These are phyloP conservation scores for Closterium sp. DNA, from an alignment of 139 green algal species.

Conservation along the genomic window DNA sequence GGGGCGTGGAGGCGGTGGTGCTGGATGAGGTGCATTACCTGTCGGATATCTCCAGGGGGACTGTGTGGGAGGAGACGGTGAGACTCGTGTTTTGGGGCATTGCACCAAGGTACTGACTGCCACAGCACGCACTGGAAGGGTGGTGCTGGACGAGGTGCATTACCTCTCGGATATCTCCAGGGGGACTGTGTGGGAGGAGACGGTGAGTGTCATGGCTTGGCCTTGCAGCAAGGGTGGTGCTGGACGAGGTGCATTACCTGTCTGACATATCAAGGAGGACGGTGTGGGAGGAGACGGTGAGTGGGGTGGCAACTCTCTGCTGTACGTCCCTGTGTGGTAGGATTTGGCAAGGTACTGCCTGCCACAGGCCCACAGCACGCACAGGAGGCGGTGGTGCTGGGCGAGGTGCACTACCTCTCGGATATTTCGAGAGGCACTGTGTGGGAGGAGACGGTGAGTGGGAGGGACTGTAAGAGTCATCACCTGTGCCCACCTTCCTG, in stretches of 20 bases:
- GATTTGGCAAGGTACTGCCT: too few relatives aligned
- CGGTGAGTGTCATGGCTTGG: conserved; percentile 6
- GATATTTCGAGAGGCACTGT: conserved; percentile 79
- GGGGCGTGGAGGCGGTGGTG: conserved; percentile 85
- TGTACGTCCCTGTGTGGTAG: too few relatives aligned
- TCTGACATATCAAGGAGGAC: conserved; percentile 73
- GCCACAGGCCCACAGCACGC: too few relatives aligned
- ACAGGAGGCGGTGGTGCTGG: conserved; percentile 92
- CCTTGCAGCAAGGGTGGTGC: conserved; percentile 61
- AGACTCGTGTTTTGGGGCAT: too few relatives aligned
- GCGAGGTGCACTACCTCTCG: conserved; percentile 89
- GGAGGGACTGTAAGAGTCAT: too few relatives aligned
- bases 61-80: conserved; percentile 91
- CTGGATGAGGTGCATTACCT: conserved; percentile 95
- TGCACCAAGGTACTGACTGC: too few relatives aligned
- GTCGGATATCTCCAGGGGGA: conserved; percentile 74
- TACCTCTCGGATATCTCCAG: conserved; percentile 77
- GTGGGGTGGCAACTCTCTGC: too few relatives aligned
- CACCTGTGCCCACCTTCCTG: too few relatives aligned
- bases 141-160: conserved; percentile 95
- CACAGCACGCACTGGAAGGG: conserved; percentile 54
- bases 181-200: conserved; percentile 95
- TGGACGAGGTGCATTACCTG: conserved; percentile 95
- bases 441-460: conserved; percentile 86
- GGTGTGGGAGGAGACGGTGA: conserved; percentile 98